Percentiles rank a stretch among this genome's conserved stretches.
These are phyloP conservation scores for Ophiocordyceps camponoti-leonardi DNA, from an alignment of 2,329 filamentous ascomycete genomes.

Conservation along the genomic window DNA sequence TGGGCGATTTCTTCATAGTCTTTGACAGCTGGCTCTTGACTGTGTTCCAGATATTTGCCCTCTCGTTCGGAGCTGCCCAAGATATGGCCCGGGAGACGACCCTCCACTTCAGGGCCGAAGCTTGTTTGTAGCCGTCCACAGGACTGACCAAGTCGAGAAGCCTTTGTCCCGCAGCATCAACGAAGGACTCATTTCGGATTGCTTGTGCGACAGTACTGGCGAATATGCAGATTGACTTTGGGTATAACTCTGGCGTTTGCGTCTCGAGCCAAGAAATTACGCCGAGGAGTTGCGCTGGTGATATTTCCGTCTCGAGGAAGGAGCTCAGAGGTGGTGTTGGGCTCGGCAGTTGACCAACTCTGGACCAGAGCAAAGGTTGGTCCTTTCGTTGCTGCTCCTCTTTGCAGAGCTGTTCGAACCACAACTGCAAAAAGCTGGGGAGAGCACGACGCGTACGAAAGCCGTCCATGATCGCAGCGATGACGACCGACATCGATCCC, in stretches of 20 bases:
- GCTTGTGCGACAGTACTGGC: constrained; percentile 24
- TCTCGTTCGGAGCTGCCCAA: constrained; percentile 15
- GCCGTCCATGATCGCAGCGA: constrained; percentile 24
- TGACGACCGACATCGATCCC: constrained; percentile 15
- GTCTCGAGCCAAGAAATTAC: constrained; percentile 24
- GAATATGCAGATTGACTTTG: constrained; percentile 21
- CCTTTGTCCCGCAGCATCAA: constrained; percentile 21
- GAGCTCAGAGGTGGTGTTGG: constrained; percentile 6
- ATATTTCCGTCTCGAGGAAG: constrained; percentile 24
- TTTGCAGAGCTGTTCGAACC: constrained; percentile 24
- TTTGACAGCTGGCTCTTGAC: constrained; percentile 16
- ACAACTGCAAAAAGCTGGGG: constrained; percentile 26
- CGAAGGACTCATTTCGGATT: constrained; percentile 21
- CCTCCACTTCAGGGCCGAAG: constrained; percentile 22
- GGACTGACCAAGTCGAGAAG: constrained; percentile 18
- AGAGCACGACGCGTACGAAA: constrained; percentile 26
- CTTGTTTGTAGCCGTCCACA: constrained; percentile 11
- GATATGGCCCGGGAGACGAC: constrained; percentile 17
- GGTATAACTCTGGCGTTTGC: constrained; percentile 13
- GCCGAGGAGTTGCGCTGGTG: constrained; percentile 23
- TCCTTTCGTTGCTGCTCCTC: constrained; percentile 13
- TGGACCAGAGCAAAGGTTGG: constrained; percentile 16
- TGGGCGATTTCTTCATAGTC: constrained; percentile 13
- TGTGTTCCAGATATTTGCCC: constrained; percentile 14
- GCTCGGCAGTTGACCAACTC: constrained; percentile 7